Base-by-base conservation (phyloP, 2,329 filamentous ascomycete species). In the Trichoderma breve region DNA sequence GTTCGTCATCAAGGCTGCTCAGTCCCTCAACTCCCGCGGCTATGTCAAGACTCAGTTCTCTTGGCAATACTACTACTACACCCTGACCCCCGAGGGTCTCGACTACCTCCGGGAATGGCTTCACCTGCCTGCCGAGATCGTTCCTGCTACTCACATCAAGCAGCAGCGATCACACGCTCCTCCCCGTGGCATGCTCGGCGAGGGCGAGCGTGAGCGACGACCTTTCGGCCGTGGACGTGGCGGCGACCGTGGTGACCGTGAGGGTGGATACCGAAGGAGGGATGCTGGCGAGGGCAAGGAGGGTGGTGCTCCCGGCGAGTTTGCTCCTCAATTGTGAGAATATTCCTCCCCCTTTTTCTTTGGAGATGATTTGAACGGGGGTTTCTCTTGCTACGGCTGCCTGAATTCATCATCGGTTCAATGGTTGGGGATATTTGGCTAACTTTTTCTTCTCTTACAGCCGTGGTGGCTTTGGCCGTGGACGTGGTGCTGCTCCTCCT, bases 41-140 rank as follows among this genome's bases (percentile, higher is more conserved):
- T 98, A 93, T 87, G 91, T 99, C 88, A 99, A 99, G 93, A 99
- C 96, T 81, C 96, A 97, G 87, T 99, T 99, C 93, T 97, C 94
- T 79, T 97, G 94, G 94, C 94, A 97, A 88, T 97, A 95, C 91
- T 97, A 98, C 92, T 99, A 99, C 93, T 99, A 99, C 92, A 98
- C 96, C 86, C 92, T 99, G 86, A 98, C 95, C 85, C 93, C 95
- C 83, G 95, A 98, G 90, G 96, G 96, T 88, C 95, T 99, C 85
- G 95, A 98, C 89, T 99, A 99, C 91, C 95, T 99, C 85, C 95
- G 96, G 84, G 96, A 99, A 90, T 99, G 96, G 96, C 95, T 99
- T 81, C 96, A 99, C 88, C 93, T 99, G 81, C 96, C 96, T 82
- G 95, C 96, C 84, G 96, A 99, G 91, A 98, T 99, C 83, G 96